Evolutionary conservation across 805 yeast species (phyloP).

Genomic region (Candida khao-thaluensis): DNA sequence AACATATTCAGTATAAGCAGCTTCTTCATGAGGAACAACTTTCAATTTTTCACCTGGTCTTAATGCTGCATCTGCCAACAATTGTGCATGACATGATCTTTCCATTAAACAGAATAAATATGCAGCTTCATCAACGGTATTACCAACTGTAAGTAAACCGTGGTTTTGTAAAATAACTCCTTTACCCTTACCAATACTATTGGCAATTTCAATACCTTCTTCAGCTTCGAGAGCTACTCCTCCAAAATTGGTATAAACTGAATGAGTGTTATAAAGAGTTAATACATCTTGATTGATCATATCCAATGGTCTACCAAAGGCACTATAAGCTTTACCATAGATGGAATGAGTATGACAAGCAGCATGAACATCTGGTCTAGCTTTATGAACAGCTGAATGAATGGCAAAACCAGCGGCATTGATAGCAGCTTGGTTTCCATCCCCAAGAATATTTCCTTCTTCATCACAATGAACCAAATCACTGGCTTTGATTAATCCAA

Average conservation of each 20-base stretch:
- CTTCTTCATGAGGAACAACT: slow-evolving; percentile 58
- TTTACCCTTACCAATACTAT: slow-evolving; percentile 29
- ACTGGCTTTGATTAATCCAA: slow-evolving; percentile 40
- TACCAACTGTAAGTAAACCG: slow-evolving; percentile 35
- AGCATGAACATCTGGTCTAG: slow-evolving; percentile 38
- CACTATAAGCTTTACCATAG: slow-evolving; percentile 39
- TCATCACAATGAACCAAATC: slow-evolving; percentile 41
- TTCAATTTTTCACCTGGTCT: slow-evolving; percentile 37
- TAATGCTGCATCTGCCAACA: slow-evolving; percentile 38
- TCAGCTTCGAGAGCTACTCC: slow-evolving; percentile 59
- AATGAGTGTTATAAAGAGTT: slow-evolving; percentile 59
- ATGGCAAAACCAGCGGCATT: slow-evolving; percentile 43
- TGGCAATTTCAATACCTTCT: slow-evolving; percentile 31
- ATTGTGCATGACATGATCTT: slow-evolving; percentile 29
- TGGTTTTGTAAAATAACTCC: slow-evolving; percentile 35
- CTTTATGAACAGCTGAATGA: slow-evolving; percentile 38
- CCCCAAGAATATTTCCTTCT: slow-evolving; percentile 35
- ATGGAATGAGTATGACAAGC: slow-evolving; percentile 43
- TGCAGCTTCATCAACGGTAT: slow-evolving; percentile 38
- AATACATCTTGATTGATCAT: slow-evolving; percentile 82
- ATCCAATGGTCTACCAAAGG: slow-evolving; percentile 48
- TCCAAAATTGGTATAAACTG: slow-evolving; percentile 68
- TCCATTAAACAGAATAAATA: slow-evolving; percentile 33
- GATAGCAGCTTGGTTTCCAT: slow-evolving; percentile 37
- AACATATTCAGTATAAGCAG: slow-evolving; percentile 61